A percentile compares a stretch with the other conserved stretches of the same genome.
phyloP scores from a whole-genome alignment of 73 alveolate genomes.

The Paramecium pentaurelia region DNA sequence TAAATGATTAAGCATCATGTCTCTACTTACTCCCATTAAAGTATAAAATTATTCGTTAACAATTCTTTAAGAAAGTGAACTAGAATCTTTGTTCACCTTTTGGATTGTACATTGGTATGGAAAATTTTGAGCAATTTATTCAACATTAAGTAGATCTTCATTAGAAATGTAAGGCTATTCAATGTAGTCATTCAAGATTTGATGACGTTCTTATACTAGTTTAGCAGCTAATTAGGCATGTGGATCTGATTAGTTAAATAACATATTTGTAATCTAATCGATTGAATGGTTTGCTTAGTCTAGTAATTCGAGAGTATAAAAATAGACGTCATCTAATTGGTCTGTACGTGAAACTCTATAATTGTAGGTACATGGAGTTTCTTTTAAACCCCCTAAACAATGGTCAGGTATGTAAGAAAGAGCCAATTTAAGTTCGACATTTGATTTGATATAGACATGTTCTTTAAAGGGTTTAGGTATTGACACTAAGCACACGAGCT shows the following conservation, averaged over 20 bases:
- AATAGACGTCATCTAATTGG: not conserved
- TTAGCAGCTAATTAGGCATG: not conserved
- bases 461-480: not conserved
- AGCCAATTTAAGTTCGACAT: conserved; percentile 31
- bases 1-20: conserved; percentile 30
- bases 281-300: not conserved
- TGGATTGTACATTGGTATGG: conserved; percentile 31
- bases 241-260: not conserved
- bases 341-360: conserved; percentile 38
- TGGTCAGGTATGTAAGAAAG: conserved; percentile 7
- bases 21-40: conserved; percentile 28
- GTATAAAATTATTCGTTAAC: conserved; percentile 13
- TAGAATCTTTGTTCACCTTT: conserved; percentile 22
- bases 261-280: not conserved
- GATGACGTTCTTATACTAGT: not conserved
- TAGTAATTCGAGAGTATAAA: conserved; percentile 3
- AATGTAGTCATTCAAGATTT: not conserved
- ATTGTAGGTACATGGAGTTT: conserved; percentile 22
- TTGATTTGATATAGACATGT: not conserved
- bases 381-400: conserved; percentile 35
- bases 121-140: not conserved
- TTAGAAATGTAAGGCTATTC: not conserved
- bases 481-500: not conserved
- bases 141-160: not conserved
- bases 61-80: not conserved